These are phyloP conservation scores for Penicillium paradoxum DNA, from an alignment of 495 filamentous ascomycete genomes.

Conservation along the genomic window DNA sequence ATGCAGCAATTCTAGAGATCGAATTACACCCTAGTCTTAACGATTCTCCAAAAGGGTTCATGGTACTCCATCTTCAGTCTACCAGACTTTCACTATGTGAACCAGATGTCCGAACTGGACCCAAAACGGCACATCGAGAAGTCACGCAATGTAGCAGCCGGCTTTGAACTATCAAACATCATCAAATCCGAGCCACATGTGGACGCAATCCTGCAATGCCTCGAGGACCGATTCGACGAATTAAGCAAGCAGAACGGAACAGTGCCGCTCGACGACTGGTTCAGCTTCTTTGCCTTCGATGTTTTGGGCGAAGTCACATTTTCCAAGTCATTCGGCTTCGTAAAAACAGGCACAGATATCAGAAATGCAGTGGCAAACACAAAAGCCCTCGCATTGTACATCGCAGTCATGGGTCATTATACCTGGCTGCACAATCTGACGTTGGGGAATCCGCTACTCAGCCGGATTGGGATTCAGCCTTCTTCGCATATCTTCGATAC, in stretches of 20 bases:
- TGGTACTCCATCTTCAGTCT: constrained; percentile 32
- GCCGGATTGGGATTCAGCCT: constrained; percentile 35
- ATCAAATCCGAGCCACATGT: constrained; percentile 36
- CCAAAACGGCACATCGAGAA: constrained; percentile 30
- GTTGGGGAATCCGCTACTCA: constrained; percentile 40
- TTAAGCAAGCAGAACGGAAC: constrained; percentile 16
- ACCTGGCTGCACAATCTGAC: constrained; percentile 34
- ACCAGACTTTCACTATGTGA: constrained; percentile 39
- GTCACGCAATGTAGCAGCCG: constrained; percentile 30
- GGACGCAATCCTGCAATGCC: constrained; percentile 28
- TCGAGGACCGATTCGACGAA: constrained; percentile 28
- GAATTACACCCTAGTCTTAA: not conserved
- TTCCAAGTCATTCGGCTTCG: constrained; percentile 40
- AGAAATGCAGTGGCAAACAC: constrained; percentile 39
- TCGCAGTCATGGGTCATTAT: constrained; percentile 36
- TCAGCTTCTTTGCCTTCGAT: constrained; percentile 46
- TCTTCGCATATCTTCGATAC: constrained; percentile 42
- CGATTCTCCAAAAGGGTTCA: constrained; percentile 20
- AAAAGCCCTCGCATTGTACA: constrained; percentile 32
- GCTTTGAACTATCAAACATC: constrained; percentile 38
- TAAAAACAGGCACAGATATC: constrained; percentile 36
- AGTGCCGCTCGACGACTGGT: constrained; percentile 40
- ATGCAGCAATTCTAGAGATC: not conserved
- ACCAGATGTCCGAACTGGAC: constrained; percentile 40
- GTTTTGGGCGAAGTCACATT: constrained; percentile 41